Evolutionary conservation across 306 rosid species (phyloP).

Genomic region (Begonia fuchsioides): DNA sequence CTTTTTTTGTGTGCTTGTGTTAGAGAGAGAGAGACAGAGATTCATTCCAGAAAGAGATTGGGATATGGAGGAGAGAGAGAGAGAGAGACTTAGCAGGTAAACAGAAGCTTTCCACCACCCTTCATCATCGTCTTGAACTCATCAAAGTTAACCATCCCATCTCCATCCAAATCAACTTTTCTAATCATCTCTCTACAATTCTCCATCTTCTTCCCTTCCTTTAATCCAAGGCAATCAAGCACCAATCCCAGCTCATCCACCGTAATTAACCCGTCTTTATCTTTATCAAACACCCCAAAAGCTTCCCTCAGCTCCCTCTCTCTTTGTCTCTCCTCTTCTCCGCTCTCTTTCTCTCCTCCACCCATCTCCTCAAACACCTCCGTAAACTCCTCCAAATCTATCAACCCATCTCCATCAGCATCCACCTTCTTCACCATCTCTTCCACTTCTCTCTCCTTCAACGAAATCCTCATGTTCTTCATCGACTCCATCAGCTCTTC

Average conservation of each 20-base stretch:
- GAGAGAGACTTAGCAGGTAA: too few species aligned
- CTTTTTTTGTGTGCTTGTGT: too few species aligned
- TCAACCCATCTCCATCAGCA: conserved; percentile 52
- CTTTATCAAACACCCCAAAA: conserved; percentile 64
- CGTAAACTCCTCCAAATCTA: conserved; percentile 59
- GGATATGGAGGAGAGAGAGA: too few species aligned
- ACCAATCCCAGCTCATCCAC: conserved; percentile 69
- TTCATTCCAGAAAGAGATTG: too few species aligned
- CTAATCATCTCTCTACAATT: conserved; percentile 81
- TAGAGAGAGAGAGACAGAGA: too few species aligned
- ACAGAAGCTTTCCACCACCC: conserved; percentile 18
- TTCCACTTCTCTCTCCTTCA: conserved; percentile 38
- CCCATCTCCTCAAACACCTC: conserved; percentile 51
- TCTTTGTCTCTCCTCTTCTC: conserved; percentile 29
- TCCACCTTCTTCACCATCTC: conserved; percentile 60
- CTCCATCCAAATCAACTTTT: conserved; percentile 81
- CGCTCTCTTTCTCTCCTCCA: neutral
- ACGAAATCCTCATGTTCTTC: conserved; percentile 54
- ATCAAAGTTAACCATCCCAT: conserved; percentile 64
- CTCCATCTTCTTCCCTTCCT: conserved; percentile 58
- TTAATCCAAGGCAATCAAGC: conserved; percentile 48
- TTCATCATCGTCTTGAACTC: conserved; percentile 93
- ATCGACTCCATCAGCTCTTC: conserved; percentile 53
- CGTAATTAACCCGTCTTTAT: conserved; percentile 71
- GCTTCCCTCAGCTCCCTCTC: conserved; percentile 83